phyloP scores from a whole-genome alignment of 2,329 filamentous ascomycete species.

The Pseudogymnoascus sp. region DNA sequence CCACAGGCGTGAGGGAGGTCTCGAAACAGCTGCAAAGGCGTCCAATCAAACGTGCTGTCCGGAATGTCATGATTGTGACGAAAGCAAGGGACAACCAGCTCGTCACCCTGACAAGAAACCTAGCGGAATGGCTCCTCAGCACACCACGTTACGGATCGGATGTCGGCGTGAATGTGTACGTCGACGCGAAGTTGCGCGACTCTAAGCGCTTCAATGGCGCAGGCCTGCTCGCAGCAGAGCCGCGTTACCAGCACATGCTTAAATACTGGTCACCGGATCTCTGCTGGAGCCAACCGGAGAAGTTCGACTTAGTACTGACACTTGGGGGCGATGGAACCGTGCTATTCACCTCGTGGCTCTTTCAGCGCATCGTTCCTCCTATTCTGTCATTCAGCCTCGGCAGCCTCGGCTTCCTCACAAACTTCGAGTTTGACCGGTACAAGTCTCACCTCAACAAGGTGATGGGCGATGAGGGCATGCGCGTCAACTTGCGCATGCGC shows the following conservation, averaged over 20 bases:
- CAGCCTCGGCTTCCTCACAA: slow-evolving; percentile 80
- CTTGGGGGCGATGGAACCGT: slow-evolving; percentile 83
- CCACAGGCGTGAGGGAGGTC: slow-evolving; percentile 88
- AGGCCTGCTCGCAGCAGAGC: slow-evolving; percentile 63
- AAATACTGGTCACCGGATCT: slow-evolving; percentile 95
- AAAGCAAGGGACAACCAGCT: slow-evolving; percentile 94
- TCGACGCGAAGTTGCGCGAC: slow-evolving; percentile 86
- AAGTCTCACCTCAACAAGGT: slow-evolving; percentile 77
- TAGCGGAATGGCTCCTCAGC: slow-evolving; percentile 77
- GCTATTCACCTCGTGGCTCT: slow-evolving; percentile 84
- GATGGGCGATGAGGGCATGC: slow-evolving; percentile 93
- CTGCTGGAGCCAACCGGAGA: slow-evolving; percentile 88
- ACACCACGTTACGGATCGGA: slow-evolving; percentile 86
- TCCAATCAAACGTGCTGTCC: slow-evolving; percentile 84
- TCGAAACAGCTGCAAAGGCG: slow-evolving; percentile 89
- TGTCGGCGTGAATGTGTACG: slow-evolving; percentile 91
- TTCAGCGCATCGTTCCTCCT: slow-evolving; percentile 78
- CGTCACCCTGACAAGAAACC: slow-evolving; percentile 78
- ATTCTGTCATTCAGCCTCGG: slow-evolving; percentile 78
- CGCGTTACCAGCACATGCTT: slow-evolving; percentile 73
- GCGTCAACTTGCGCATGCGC: slow-evolving; percentile 94
- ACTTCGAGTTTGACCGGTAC: slow-evolving; percentile 80
- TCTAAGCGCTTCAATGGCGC: slow-evolving; percentile 81
- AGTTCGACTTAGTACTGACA: slow-evolving; percentile 88
- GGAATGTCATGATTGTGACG: slow-evolving; percentile 96